Evolutionary conservation across 1,284 basidiomycete genomes (phyloP), one percentile per base, ranked within the genome.

Genomic region (Ceratobasidium sp.): DNA sequence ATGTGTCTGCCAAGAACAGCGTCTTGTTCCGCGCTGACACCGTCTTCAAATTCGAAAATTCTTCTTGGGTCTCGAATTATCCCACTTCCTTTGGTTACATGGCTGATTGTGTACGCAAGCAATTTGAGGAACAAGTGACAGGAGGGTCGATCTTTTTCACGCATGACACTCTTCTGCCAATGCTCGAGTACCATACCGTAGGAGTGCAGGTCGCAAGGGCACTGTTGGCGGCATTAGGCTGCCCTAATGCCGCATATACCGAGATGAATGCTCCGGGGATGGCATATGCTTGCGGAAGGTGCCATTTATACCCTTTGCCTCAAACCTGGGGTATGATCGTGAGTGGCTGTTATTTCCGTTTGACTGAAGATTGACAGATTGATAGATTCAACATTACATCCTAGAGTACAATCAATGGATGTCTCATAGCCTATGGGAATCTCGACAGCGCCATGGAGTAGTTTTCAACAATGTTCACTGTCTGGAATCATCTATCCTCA

Each of bases 31-130:
- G 73, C 20, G 73, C 73, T 28, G 73, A 75, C 35, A 65, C 47
- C 15, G 47, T 75, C n/a, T 75, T 75, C 73, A 61, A 33, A 58
- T 75, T 75, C n/a, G 23, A 64, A 45, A 64, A 64, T 20, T 64
- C 61, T 15, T 42, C 39, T 11, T 64, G 61, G 61, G 39, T 42
- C 3, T 33, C 61, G 28, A 37, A 64, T 15, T 64, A 64, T 13
- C 61, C 61, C 3, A 65, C 61, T 4, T 49, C 39, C n/a, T 56
- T 64, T 42, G 53, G 35, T 13, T 47, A 75, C 23, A 26, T 67
- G 49, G 45, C 49, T 47, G 28, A 53, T 13, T 51, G 35, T 39
- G 5, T 67, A 28, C 45, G 45, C n/a, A 49, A 67, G 23, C 64
- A 53, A 37, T 39, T 33, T n/a, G 64, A 49, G 35, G 58, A 35